phyloP scores from a whole-genome alignment of 495 filamentous ascomycete genomes.

The Pyrenopolyporus hunteri region DNA sequence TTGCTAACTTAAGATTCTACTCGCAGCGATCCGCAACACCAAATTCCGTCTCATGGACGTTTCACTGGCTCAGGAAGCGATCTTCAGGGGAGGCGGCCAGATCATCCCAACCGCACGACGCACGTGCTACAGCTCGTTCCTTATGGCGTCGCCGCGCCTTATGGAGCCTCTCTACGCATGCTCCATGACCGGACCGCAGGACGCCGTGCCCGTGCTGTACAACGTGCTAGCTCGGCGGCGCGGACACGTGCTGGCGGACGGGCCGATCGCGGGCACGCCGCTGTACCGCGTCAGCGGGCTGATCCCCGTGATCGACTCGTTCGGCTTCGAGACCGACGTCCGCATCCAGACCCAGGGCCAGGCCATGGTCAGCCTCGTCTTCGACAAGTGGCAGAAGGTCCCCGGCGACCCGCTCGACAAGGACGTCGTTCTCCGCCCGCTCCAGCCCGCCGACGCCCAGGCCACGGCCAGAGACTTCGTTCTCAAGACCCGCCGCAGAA shows the following conservation, averaged over 20 bases:
- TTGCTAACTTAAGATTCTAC: conserved; percentile 28
- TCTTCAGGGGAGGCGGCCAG: conserved; percentile 93
- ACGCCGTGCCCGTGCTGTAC: conserved; percentile 85
- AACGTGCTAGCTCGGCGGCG: conserved; percentile 86
- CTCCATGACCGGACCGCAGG: conserved; percentile 91
- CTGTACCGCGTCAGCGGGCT: conserved; percentile 88
- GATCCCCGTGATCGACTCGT: conserved; percentile 94
- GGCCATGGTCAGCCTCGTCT: conserved; percentile 86
- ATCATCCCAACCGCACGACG: conserved; percentile 94
- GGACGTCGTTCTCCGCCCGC: conserved; percentile 76
- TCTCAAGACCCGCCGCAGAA: conserved; percentile 89
- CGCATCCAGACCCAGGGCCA: conserved; percentile 95
- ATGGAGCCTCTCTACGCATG: conserved; percentile 96
- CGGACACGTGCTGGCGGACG: conserved; percentile 91
- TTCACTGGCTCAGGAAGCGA: conserved; percentile 82
- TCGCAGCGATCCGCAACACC: conserved; percentile 89
- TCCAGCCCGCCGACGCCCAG: conserved; percentile 85
- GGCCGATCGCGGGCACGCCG: conserved; percentile 93
- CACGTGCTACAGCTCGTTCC: conserved; percentile 90
- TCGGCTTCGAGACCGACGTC: conserved; percentile 97
- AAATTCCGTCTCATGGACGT: conserved; percentile 95
- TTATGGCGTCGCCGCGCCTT: conserved; percentile 93
- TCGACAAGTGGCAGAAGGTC: conserved; percentile 94
- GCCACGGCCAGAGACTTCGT: conserved; percentile 95
- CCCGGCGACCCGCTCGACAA: conserved; percentile 94